Conservation (phyloP, 768 basidiomycete species). For the Psilocybe azurescens region DNA sequence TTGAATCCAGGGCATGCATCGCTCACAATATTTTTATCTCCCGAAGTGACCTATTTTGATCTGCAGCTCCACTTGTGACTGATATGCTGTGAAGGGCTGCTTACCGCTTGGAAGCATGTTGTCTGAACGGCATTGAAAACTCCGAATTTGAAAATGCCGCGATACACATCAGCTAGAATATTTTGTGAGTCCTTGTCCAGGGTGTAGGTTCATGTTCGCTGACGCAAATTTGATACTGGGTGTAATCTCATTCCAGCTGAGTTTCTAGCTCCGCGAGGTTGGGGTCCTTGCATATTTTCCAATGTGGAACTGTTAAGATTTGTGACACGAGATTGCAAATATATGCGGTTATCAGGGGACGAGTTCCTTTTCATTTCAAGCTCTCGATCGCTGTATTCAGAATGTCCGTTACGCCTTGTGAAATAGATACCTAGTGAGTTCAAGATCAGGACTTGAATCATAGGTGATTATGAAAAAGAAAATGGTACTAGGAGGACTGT, state of each 20-base stretch:
- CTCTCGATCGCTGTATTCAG: not conserved
- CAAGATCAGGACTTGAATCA: not conserved
- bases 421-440: not conserved
- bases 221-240: conserved; percentile 77
- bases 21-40: conserved; percentile 69
- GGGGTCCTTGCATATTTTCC: not conserved
- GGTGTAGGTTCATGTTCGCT: conserved; percentile 22
- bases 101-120: conserved; percentile 75
- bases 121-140: conserved; percentile 94
- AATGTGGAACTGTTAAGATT: not conserved
- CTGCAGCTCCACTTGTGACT: not conserved
- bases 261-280: conserved; percentile 18
- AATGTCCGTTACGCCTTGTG: not conserved
- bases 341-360: not conserved
- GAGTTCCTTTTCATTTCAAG: not conserved
- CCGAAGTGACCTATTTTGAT: conserved; percentile 54
- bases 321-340: not conserved
- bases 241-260: conserved; percentile 56
- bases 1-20: not conserved
- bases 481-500: not conserved
- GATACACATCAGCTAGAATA: conserved; percentile 77
- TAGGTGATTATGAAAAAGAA: not conserved
- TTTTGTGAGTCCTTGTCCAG: conserved; percentile 11
- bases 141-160: conserved; percentile 84
- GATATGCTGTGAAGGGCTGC: conserved; percentile 23